These are phyloP conservation scores for Calonectria honghensis DNA, from an alignment of 2,329 filamentous ascomycete species.

Conservation along the genomic window DNA sequence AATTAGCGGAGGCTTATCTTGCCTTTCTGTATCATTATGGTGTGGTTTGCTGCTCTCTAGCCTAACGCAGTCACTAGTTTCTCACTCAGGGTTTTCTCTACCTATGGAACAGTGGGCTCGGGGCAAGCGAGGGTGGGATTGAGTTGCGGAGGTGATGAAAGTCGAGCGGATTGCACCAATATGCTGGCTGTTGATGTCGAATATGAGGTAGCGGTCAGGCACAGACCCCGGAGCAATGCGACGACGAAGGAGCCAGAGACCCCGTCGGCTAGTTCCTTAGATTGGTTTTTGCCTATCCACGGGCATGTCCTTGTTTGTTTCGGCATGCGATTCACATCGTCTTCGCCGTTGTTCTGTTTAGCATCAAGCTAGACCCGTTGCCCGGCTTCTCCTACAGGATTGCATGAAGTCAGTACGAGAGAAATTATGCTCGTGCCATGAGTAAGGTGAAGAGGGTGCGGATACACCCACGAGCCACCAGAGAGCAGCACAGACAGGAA, in stretches of 20 bases:
- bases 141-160: slow-evolving; percentile 17
- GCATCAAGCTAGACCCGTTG: slow-evolving; percentile 50
- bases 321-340: slow-evolving; percentile 47
- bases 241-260: slow-evolving; percentile 39
- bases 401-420: slow-evolving; percentile 44
- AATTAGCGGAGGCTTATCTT: slow-evolving; percentile 50
- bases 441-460: slow-evolving; percentile 27
- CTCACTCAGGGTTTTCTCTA: slow-evolving; percentile 28
- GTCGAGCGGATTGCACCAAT: slow-evolving; percentile 2
- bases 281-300: slow-evolving; percentile 21
- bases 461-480: background rate
- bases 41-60: slow-evolving; percentile 37
- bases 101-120: slow-evolving; percentile 9
- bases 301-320: slow-evolving; percentile 44
- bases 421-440: slow-evolving; percentile 40
- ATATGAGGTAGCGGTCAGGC: slow-evolving; percentile 27
- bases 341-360: slow-evolving; percentile 37
- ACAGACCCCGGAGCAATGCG: slow-evolving; percentile 23
- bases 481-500: slow-evolving; percentile 6
- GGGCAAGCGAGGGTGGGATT: slow-evolving; percentile 18
- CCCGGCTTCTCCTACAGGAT: slow-evolving; percentile 43
- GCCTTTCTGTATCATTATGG: slow-evolving; percentile 28
- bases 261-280: slow-evolving; percentile 38
- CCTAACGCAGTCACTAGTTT: slow-evolving; percentile 28
- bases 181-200: slow-evolving; percentile 21